phyloP scores from a whole-genome alignment of 225 moss, liverwort and hornwort genomes.

The Pleurozium schreberi region DNA sequence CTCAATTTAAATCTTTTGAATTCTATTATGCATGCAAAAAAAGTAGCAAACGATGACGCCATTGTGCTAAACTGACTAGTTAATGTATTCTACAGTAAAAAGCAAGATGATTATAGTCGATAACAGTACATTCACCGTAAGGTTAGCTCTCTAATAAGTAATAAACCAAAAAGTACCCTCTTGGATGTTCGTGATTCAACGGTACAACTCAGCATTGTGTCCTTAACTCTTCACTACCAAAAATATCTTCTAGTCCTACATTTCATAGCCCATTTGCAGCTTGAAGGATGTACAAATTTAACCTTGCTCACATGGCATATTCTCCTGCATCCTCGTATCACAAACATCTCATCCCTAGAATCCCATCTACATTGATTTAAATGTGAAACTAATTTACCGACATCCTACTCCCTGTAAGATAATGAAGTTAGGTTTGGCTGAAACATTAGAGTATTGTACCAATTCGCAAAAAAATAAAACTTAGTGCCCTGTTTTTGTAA shows the following conservation, averaged over 20 bases:
- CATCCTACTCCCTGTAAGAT: background rate
- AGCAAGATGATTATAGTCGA: background rate
- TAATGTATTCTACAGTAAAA: background rate
- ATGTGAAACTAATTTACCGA: background rate
- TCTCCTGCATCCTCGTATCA: background rate
- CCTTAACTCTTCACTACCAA: background rate
- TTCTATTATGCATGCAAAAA: background rate
- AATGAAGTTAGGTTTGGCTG: background rate
- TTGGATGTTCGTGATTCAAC: background rate
- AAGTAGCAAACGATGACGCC: background rate
- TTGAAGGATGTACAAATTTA: background rate
- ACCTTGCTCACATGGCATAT: too few relatives aligned
- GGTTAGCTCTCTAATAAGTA: background rate
- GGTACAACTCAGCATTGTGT: too few relatives aligned
- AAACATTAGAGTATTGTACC: background rate
- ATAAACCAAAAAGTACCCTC: too few relatives aligned
- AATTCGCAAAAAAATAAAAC: too few relatives aligned
- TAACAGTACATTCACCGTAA: background rate
- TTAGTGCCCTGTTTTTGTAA: too few relatives aligned
- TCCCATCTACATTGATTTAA: background rate
- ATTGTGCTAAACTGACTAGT: background rate
- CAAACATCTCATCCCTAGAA: background rate
- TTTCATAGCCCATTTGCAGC: background rate
- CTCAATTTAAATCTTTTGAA: background rate
- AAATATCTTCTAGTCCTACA: background rate